Evolutionary conservation across 2,329 filamentous ascomycete genomes (phyloP), one percentile per base, ranked within the genome.

Genomic region (Cercospora zeina): DNA sequence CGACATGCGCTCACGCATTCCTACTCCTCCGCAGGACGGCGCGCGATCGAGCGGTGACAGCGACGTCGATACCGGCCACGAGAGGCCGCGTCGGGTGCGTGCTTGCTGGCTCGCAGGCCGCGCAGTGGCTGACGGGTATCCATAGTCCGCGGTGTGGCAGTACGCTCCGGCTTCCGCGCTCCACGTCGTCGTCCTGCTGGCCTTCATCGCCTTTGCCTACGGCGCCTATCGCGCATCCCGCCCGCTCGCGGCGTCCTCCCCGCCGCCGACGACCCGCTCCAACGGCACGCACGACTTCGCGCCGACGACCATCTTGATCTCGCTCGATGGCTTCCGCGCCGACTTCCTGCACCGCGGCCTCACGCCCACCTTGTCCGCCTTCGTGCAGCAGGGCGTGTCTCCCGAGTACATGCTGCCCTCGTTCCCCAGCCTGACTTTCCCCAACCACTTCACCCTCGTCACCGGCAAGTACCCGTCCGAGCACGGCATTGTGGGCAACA

Each of bases 371-470:
- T 80, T 99, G 8, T 90, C 87, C 68, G 83, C 87, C 1, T 89
- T 99, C 67, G 81, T 96, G 65, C 84, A 85, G 63, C 86, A 91
- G 67, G 95, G 95, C 31, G 87, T 97, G 10, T 96, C 93, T 5
- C 93, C 95, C 2, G 83, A 87, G 67, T 97, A 93, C 77, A 97
- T 99, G 56, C 83, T 86, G 6, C 95, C 95, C 0, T 96, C 91
- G 39, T 99, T 99, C 68, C 95, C 95, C 0, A 96, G 91, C 21
- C 91, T 99, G 50, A 99, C 95, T 0, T 99, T 99, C 70, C 95
- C 95, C 3, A 80, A 97, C 70, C 95, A 97, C 75, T 97, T 93
- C 75, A 97, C 93, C 0, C 81, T 97, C 37, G 91, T 91, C 0
- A 97, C 95, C 0, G 95, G 95, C 0, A 78, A 97, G 27, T 92